Evolutionary conservation across 2,329 filamentous ascomycete species (phyloP).

Genomic region (Colletotrichum cuscutae): DNA sequence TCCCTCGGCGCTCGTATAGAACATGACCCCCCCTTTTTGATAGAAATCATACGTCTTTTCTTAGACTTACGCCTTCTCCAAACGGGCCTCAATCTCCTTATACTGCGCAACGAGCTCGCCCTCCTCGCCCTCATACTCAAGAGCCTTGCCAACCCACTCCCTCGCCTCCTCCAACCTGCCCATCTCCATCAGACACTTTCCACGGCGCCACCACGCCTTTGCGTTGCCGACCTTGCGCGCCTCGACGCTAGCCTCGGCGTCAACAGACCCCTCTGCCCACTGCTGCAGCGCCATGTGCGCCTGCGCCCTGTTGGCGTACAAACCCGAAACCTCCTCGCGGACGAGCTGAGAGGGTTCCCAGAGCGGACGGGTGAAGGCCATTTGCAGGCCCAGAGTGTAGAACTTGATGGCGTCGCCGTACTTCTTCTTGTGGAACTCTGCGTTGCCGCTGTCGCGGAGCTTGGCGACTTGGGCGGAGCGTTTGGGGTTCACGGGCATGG

Average conservation of each 20-base stretch:
- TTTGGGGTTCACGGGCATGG: slow-evolving; percentile 92
- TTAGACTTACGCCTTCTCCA: slow-evolving; percentile 50
- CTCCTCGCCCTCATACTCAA: slow-evolving; percentile 85
- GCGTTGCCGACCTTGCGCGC: slow-evolving; percentile 87
- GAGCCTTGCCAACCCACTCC: slow-evolving; percentile 78
- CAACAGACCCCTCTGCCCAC: slow-evolving; percentile 88
- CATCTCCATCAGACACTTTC: slow-evolving; percentile 91
- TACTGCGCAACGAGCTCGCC: slow-evolving; percentile 71
- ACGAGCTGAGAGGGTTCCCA: slow-evolving; percentile 92
- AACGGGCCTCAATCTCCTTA: slow-evolving; percentile 67
- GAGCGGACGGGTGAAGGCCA: slow-evolving; percentile 82
- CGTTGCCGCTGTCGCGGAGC: slow-evolving; percentile 88
- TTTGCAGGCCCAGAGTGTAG: slow-evolving; percentile 88
- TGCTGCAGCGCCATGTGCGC: slow-evolving; percentile 83
- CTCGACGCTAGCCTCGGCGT: slow-evolving; percentile 90
- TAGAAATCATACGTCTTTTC: slow-evolving; percentile 1
- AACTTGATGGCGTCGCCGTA: slow-evolving; percentile 81
- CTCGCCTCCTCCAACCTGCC: slow-evolving; percentile 83
- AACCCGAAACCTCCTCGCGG: slow-evolving; percentile 81
- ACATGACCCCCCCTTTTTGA: not conserved
- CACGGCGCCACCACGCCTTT: slow-evolving; percentile 94
- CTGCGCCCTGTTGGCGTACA: slow-evolving; percentile 91
- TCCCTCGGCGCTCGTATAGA: not conserved
- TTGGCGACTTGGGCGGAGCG: slow-evolving; percentile 89
- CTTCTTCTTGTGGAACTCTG: slow-evolving; percentile 80